Base-by-base conservation (phyloP, 176 grass and related monocot species). In the Melocanna baccifera region DNA sequence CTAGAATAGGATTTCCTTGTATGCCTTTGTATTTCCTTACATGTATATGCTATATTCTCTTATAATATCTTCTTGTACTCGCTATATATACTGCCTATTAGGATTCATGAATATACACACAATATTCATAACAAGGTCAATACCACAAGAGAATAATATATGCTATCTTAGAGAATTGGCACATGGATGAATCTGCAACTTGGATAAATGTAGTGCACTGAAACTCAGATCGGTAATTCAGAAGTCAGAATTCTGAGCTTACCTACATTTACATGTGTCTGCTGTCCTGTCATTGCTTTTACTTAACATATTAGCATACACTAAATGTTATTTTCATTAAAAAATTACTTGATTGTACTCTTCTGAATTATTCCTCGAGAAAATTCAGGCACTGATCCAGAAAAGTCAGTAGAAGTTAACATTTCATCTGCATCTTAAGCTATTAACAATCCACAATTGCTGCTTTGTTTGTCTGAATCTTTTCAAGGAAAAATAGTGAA, bases 371-470 rank as follows among this genome's bases (percentile, higher is more conserved):
- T 83, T 66, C 39, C 58, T 78, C 45, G 7, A 47, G 22, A 20
- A 72, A 89, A 81, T 20, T 52, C 71, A 63, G 14, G 45, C 28
- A 65, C 55, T 37, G 19, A 53, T 82, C 46, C 71, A 86, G 42
- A 85, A 83, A 87, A 86, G 47, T 86, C 78, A 86, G 5, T 43
- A 9, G 43, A 86, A 30, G 66, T 14, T 77, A 78, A 12, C 22
- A 78, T 51, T 85, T 89, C 47, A 30, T 86, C 42, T 81, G 18
- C 64, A 45, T 73, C 45, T 56, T 63, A 45, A 77, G 28, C 63
- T 76, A 43, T 62, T 67, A 78, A 50, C 22, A 58, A 69, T 43
- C 12, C 16, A 71, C 2, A 19, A 9, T 72, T 43, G 30, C 16
- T 32, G 9, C 62, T 57, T 77, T 85, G 12, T 42, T 84, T 78